A percentile compares a stretch with the other conserved stretches of the same genome.
These are phyloP conservation scores for Calvatia gigantea DNA, from an alignment of 768 basidiomycete genomes.

Conservation along the genomic window DNA sequence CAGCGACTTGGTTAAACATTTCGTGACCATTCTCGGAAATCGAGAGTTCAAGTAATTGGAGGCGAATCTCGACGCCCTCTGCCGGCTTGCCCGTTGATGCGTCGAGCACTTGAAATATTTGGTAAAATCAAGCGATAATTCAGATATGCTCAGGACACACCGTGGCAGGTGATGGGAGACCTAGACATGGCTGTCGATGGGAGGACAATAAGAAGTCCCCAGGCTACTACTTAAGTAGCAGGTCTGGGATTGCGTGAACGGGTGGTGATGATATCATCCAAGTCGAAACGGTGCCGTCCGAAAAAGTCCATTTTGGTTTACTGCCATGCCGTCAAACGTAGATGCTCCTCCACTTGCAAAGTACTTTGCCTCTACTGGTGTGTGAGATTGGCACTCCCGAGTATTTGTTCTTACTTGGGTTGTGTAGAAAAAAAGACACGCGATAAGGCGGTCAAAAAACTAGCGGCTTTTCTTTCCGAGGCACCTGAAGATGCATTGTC, in stretches of 20 bases:
- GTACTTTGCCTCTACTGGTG: constrained; percentile 89
- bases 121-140: neutral
- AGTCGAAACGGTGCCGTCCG: constrained; percentile 1
- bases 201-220: neutral
- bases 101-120: constrained; percentile 65
- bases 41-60: constrained; percentile 48
- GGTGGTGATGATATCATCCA: constrained; percentile 1
- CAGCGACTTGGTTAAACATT: constrained; percentile 51
- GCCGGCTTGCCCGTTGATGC: constrained; percentile 83
- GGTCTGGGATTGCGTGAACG: neutral
- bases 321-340: constrained; percentile 24
- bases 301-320: constrained; percentile 18
- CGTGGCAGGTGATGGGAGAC: constrained; percentile 91
- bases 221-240: neutral
- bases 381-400: constrained; percentile 17
- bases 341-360: constrained; percentile 74
- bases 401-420: constrained; percentile 5
- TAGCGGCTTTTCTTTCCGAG: constrained; percentile 77
- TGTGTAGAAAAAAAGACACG: constrained; percentile 77
- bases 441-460: constrained; percentile 83
- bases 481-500: constrained; percentile 56
- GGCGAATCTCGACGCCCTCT: constrained; percentile 55
- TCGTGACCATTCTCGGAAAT: constrained; percentile 31
- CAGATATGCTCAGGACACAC: constrained; percentile 34
- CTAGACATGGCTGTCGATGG: constrained; percentile 34